Evolutionary conservation across 345 rosid genomes (phyloP), one percentile per base, ranked within the genome.

Genomic region (Garcia nutans): DNA sequence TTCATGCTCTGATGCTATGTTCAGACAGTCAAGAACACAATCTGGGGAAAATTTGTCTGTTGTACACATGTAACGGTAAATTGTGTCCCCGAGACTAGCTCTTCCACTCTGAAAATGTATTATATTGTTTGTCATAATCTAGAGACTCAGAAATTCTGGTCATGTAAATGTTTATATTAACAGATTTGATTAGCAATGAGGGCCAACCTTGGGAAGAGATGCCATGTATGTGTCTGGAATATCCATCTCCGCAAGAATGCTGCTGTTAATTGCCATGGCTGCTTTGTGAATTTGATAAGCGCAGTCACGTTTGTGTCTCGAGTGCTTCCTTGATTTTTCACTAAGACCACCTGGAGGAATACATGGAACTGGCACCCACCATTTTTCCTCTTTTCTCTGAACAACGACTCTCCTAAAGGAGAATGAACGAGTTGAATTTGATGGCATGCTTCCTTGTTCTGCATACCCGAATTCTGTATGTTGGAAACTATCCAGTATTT

Each of bases 351-450:
- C 87, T 24, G 87, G 71, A 49, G 92, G 93, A 68, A 96, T 90
- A 54, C 92, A 89, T 2, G 99, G 98, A 70, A 93, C 88, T 1
- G 98, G 99, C 59, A 96, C 78, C 98, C 99, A 93, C 99, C 99
- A 96, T 85, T 93, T 93, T 83, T 96, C 98, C 65, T 96, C 98
- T 72, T 88, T 89, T 61, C 92, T 84, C 73, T 90, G 92, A 69
- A 90, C 83, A 71, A 90, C 70, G 24, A 90, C 87, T 80, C 88
- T 89, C 9, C 96, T 84, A 64, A 90, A 93, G 0, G 98, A 93
- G 68, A 88, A 96, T 10, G 96, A 85, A 52, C 81, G 88, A 4
- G 88, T 86, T 4, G 97, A 93, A 66, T 87, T 93, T 26, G 92
- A 83, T 0, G 94, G 88, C 80, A 86, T 73, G 79, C 92, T 90